Conservation (phyloP, 2,329 filamentous ascomycete genomes). For the Aspergillus sp. region DNA sequence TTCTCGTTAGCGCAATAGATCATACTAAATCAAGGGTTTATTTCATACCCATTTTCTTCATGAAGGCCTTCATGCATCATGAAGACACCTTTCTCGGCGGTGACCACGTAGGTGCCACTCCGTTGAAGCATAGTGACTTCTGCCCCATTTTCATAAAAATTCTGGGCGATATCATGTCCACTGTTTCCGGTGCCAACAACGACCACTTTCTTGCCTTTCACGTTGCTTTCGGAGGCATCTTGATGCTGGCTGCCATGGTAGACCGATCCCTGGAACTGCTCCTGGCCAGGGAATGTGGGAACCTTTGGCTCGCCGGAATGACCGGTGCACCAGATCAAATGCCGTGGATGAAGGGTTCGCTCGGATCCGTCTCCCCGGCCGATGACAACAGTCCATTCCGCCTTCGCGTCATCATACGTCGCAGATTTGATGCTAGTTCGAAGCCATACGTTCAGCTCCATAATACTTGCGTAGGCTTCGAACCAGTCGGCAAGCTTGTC, state of each 20-base stretch:
- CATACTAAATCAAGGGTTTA: neutral
- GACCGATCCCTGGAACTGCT: slow-evolving; percentile 43
- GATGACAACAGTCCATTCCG: slow-evolving; percentile 41
- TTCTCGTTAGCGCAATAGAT: neutral
- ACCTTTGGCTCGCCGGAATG: slow-evolving; percentile 44
- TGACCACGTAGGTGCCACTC: slow-evolving; percentile 51
- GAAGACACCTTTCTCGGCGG: slow-evolving; percentile 44
- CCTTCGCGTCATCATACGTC: slow-evolving; percentile 37
- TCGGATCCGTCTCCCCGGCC: slow-evolving; percentile 24
- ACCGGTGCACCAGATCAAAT: slow-evolving; percentile 52
- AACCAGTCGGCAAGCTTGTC: slow-evolving; percentile 52
- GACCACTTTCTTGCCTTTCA: slow-evolving; percentile 46
- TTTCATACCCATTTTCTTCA: slow-evolving; percentile 41
- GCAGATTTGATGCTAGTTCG: slow-evolving; percentile 41
- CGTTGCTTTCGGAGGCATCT: slow-evolving; percentile 37
- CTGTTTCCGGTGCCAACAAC: slow-evolving; percentile 53
- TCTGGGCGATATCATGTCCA: slow-evolving; percentile 53
- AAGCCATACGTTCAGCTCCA: slow-evolving; percentile 51
- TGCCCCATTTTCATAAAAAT: slow-evolving; percentile 51
- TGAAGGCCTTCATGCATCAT: slow-evolving; percentile 48
- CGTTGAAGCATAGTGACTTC: slow-evolving; percentile 57
- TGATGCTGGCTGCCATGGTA: slow-evolving; percentile 48
- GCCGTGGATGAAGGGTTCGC: slow-evolving; percentile 38
- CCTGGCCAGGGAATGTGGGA: slow-evolving; percentile 42
- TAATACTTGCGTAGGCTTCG: slow-evolving; percentile 48